These are phyloP conservation scores for Zygoascus tannicola DNA, from an alignment of 805 yeast genomes.

Conservation along the genomic window DNA sequence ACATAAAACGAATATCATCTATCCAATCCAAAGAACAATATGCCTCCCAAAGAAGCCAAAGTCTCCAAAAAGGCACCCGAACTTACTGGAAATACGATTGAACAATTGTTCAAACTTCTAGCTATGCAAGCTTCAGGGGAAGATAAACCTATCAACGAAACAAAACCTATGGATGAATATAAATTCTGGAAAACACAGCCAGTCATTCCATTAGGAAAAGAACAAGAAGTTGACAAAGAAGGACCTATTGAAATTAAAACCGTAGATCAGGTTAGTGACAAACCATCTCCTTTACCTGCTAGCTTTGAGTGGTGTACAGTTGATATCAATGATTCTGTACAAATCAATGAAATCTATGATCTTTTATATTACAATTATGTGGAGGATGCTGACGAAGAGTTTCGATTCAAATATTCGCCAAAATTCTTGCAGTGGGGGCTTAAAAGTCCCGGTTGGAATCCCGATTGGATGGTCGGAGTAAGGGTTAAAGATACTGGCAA, in stretches of 20 bases:
- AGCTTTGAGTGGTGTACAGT: constrained; percentile 88
- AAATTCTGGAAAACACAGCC: constrained; percentile 99
- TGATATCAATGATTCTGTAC: constrained; percentile 45
- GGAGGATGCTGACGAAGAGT: constrained; percentile 86
- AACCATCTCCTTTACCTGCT: constrained; percentile 59
- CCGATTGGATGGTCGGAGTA: constrained; percentile 90
- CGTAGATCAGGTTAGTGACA: constrained; percentile 60
- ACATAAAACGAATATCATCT: too few species aligned
- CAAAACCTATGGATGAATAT: constrained; percentile 66
- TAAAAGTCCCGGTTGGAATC: constrained; percentile 84
- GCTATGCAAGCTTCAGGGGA: constrained; percentile 5
- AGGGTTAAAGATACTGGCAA: constrained; percentile 68
- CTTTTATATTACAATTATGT: constrained; percentile 84
- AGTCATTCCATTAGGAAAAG: constrained; percentile 52
- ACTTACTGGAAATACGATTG: constrained; percentile 18
- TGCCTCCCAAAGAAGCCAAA: constrained; percentile 6
- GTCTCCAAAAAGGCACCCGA: constrained; percentile 11
- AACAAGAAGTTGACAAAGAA: constrained; percentile 55
- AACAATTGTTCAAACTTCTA: constrained; percentile 17
- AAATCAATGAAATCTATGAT: constrained; percentile 69
- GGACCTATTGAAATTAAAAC: constrained; percentile 78
- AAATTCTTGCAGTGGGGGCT: constrained; percentile 88
- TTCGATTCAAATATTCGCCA: constrained; percentile 80
- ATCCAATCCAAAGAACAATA: neutral
- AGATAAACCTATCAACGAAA: constrained; percentile 7